These are phyloP conservation scores for Alternaria incomplexa DNA, from an alignment of 2,329 filamentous ascomycete species.

Conservation along the genomic window DNA sequence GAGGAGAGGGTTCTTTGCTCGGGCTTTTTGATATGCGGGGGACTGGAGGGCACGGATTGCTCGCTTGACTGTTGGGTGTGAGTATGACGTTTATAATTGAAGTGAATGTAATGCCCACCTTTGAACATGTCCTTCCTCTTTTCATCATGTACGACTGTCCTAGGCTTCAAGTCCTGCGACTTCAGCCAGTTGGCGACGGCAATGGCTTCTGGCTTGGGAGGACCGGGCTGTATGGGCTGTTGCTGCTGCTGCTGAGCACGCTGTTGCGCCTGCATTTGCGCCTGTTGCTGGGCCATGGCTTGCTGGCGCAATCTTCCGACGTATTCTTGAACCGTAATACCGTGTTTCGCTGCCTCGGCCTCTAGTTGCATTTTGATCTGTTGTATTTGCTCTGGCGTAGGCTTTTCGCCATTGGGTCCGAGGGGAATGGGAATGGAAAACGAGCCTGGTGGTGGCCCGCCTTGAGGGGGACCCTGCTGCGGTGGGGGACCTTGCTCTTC, in stretches of 20 bases:
- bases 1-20: slow-evolving; percentile 86
- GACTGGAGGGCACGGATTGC: slow-evolving; percentile 89
- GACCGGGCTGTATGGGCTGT: slow-evolving; percentile 75
- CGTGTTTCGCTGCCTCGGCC: slow-evolving; percentile 80
- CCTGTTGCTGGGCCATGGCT: slow-evolving; percentile 63
- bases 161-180: slow-evolving; percentile 81
- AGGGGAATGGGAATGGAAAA: slow-evolving; percentile 29
- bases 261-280: slow-evolving; percentile 38
- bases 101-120: slow-evolving; percentile 59
- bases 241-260: slow-evolving; percentile 48
- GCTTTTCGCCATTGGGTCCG: slow-evolving; percentile 55
- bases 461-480: slow-evolving; percentile 12
- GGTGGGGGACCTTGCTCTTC: slow-evolving; percentile 26
- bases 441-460: slow-evolving; percentile 24
- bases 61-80: slow-evolving; percentile 75
- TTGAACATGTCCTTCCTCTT: slow-evolving; percentile 98
- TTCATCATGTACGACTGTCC: slow-evolving; percentile 92
- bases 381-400: slow-evolving; percentile 83
- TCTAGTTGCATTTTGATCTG: slow-evolving; percentile 83
- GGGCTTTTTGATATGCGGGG: slow-evolving; percentile 85
- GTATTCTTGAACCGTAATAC: slow-evolving; percentile 85
- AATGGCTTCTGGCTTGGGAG: slow-evolving; percentile 86
- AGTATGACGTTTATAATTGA: neutral
- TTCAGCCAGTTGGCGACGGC: slow-evolving; percentile 89
- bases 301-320: slow-evolving; percentile 63